Percentiles rank a stretch among this genome's conserved stretches.
phyloP scores from a whole-genome alignment of 148 eudicot genomes.

The Cornus kousa region DNA sequence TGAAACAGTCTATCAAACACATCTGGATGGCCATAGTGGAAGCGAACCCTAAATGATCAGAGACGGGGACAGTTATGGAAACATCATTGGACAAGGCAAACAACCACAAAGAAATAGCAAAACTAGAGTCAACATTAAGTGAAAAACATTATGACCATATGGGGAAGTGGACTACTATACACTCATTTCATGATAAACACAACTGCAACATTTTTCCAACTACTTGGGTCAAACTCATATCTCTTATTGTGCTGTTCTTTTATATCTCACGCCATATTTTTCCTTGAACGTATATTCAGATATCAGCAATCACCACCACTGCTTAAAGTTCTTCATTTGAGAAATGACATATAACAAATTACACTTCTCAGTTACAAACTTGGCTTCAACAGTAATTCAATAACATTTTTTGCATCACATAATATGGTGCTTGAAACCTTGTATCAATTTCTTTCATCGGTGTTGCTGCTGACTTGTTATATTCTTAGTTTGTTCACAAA shows the following conservation, averaged over 20 bases:
- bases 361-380: not conserved
- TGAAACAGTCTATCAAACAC: slow-evolving; percentile 69
- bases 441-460: too few species aligned
- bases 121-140: too few species aligned
- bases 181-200: not conserved
- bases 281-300: not conserved
- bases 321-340: not conserved
- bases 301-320: not conserved
- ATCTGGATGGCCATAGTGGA: slow-evolving; percentile 83
- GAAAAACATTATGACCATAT: too few species aligned
- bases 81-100: slow-evolving; percentile 3
- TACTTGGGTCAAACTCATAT: not conserved
- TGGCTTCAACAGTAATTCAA: not conserved
- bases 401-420: too few species aligned
- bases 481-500: too few species aligned
- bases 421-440: too few species aligned
- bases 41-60: slow-evolving; percentile 48
- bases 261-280: not conserved
- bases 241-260: not conserved
- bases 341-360: not conserved
- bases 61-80: slow-evolving; percentile 4
- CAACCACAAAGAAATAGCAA: not conserved
- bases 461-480: too few species aligned
- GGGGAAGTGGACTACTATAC: too few species aligned
- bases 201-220: not conserved